A percentile compares a stretch with the other conserved stretches of the same genome.
phyloP scores from a whole-genome alignment of 2,329 filamentous ascomycete genomes.

The Trichophyton rubrum region DNA sequence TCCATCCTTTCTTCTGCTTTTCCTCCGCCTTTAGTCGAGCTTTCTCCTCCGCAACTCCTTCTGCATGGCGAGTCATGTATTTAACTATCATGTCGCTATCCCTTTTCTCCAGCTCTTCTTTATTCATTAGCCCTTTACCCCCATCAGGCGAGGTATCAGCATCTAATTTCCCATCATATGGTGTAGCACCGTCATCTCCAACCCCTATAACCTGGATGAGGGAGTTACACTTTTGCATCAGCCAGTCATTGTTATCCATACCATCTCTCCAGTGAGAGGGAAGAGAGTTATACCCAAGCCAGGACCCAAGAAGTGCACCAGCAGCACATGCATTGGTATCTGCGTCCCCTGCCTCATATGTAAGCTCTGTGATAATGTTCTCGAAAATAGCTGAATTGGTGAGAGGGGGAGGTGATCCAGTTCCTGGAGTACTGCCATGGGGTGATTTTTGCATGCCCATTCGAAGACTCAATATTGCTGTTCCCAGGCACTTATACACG shows the following conservation, averaged over 20 bases:
- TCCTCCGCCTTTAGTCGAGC: constrained; percentile 1
- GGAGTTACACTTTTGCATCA: constrained; percentile 11
- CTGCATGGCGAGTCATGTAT: constrained; percentile 8
- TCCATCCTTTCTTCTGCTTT: constrained; percentile 6
- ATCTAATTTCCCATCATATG: constrained; percentile 10
- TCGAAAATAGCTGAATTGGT: constrained; percentile 29
- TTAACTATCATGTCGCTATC: constrained; percentile 11
- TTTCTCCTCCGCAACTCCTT: constrained; percentile 10
- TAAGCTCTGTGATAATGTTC: constrained; percentile 36
- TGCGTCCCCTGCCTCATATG: constrained; percentile 43
- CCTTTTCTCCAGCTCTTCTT: constrained; percentile 9
- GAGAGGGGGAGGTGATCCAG: background rate
- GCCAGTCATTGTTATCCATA: constrained; percentile 20
- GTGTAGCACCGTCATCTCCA: background rate
- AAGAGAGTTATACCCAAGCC: constrained; percentile 36
- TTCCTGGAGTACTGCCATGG: background rate
- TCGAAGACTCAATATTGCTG: constrained; percentile 36
- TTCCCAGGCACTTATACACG: constrained; percentile 43
- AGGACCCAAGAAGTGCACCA: constrained; percentile 39
- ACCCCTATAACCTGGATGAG: constrained; percentile 8
- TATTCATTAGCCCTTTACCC: constrained; percentile 11
- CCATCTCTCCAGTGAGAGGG: constrained; percentile 41
- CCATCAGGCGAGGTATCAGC: constrained; percentile 11
- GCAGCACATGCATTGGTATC: constrained; percentile 45
- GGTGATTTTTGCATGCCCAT: constrained; percentile 30